These are phyloP conservation scores for Chaetomium fimeti DNA, from an alignment of 495 filamentous ascomycete genomes.

Conservation along the genomic window DNA sequence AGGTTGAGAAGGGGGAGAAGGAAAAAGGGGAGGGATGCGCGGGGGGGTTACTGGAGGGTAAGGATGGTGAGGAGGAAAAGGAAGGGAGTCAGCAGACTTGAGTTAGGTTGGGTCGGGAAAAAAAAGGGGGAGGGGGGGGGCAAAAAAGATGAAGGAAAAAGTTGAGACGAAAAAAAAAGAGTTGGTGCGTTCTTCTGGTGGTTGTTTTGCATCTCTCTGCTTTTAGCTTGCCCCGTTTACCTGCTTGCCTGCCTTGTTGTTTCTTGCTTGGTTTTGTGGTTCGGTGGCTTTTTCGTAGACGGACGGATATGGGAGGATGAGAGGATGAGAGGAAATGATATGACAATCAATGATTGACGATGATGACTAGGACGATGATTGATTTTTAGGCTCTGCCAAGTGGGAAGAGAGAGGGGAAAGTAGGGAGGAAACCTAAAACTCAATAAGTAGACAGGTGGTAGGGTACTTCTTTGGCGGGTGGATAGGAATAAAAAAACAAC, in stretches of 20 bases:
- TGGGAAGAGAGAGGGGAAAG: slow-evolving; percentile 1
- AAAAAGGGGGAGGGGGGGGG: neutral
- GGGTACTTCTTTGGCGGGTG: neutral
- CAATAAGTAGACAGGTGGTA: neutral
- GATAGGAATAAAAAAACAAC: neutral
- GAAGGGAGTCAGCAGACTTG: neutral
- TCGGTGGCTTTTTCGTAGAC: neutral
- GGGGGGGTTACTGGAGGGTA: too few relatives aligned
- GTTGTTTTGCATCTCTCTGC: neutral
- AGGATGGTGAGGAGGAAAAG: neutral
- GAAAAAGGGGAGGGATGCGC: too few relatives aligned
- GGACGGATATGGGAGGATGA: neutral
- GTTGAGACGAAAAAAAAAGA: neutral
- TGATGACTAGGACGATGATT: slow-evolving; percentile 2
- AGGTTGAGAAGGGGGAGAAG: neutral
- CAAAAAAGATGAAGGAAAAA: neutral
- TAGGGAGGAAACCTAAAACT: neutral
- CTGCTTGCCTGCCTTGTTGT: neutral
- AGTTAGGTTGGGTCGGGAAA: neutral
- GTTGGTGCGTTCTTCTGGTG: neutral
- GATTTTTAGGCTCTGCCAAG: neutral
- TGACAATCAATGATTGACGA: neutral
- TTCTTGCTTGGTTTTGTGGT: neutral
- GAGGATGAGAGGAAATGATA: too few relatives aligned
- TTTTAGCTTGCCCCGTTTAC: too few relatives aligned